Base-by-base conservation (phyloP, 345 rosid genomes). In the Turnera subulata region DNA sequence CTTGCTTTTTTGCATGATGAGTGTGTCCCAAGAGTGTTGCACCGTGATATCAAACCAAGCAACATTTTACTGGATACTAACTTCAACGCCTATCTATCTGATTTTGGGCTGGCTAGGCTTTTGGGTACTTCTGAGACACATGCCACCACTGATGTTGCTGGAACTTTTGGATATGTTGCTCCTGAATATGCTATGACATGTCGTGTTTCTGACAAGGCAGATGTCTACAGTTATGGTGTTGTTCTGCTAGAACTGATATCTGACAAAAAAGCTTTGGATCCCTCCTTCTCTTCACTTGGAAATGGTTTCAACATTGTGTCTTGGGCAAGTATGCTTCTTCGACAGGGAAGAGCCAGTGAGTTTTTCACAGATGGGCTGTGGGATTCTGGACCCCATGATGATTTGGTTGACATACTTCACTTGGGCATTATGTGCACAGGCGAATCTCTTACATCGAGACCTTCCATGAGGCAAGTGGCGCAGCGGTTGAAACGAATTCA, bases 161-260 rank as follows among this genome's bases (percentile, higher is more conserved):
- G 83, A 29, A 79, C 83, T 50, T 79, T 79, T 24, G 83, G 83
- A 24, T 79, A 79, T 54, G 80, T 79, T 61, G 83, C 83, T 53
- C 83, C 83, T 21, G 83, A 79, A 62, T 79, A 79, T 55, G 83
- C 83, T 33, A 79, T 75, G 80, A 79, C 83, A 40, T 79, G 83
- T 63, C 73, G 78, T 15, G 83, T 79, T 39, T 79, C 80, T 37
- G 78, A 79, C 42, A 79, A 79, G 69, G 80, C 83, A 9, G 83
- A 79, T 67, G 83, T 79, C 55, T 79, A 79, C 48, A 79, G 83
- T 62, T 79, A 72, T 47, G 80, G 83, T 7, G 83, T 79, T 26
- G 83, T 79, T 19, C 80, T 75, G 7, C 72, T 79, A 61, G 83
- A 79, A 71, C 55, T 79, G 35, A 66, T 79, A 32, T 79, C 83